Evolutionary conservation across 305 asterid species (phyloP).

Genomic region (Andrographis paniculata): DNA sequence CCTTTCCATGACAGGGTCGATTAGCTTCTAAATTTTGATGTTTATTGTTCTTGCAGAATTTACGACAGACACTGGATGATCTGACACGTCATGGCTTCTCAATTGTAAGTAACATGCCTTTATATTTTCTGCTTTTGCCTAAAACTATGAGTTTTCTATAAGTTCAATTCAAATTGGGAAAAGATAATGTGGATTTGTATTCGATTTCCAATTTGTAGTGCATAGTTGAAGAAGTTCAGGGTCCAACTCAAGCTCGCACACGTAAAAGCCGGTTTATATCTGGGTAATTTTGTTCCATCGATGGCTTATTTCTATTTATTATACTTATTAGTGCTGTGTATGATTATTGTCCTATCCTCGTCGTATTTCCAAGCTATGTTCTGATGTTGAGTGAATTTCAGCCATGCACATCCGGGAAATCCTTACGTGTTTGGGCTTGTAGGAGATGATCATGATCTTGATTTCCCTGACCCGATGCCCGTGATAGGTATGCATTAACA

Average conservation of each 20-base stretch:
- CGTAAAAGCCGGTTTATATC: conserved; percentile 97
- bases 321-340: background rate
- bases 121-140: conserved; percentile 14
- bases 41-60: conserved; percentile 48
- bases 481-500: conserved; percentile 60
- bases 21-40: conserved; percentile 15
- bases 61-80: conserved; percentile 93
- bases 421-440: conserved; percentile 97
- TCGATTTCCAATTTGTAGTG: conserved; percentile 39
- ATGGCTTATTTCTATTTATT: conserved; percentile 7
- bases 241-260: conserved; percentile 93
- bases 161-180: conserved; percentile 9
- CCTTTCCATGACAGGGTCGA: background rate
- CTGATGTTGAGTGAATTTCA: conserved; percentile 24
- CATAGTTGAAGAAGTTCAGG: conserved; percentile 98
- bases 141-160: background rate
- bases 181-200: conserved; percentile 16
- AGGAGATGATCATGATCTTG: conserved; percentile 82
- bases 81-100: conserved; percentile 94
- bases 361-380: conserved; percentile 3
- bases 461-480: conserved; percentile 99
- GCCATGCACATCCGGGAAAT: conserved; percentile 99
- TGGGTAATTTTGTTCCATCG: conserved; percentile 48
- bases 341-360: background rate
- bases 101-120: conserved; percentile 60